phyloP scores from a whole-genome alignment of 2,329 filamentous ascomycete species.

The Arthrobotrys pseudoclavata region DNA sequence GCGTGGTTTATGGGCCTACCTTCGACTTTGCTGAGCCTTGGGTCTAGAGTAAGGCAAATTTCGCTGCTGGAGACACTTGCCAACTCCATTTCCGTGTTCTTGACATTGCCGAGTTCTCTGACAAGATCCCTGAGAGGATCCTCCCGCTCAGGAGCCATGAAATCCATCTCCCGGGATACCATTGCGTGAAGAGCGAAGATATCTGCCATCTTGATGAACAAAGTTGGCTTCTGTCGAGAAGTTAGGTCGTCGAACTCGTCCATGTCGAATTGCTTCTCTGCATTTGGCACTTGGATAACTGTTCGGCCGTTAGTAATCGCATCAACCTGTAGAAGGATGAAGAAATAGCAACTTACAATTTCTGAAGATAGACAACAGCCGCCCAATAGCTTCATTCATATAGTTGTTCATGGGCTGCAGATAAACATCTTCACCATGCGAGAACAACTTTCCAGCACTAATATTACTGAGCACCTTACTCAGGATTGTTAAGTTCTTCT shows the following conservation, averaged over 20 bases:
- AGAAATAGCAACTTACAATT: constrained; percentile 38
- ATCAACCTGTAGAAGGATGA: neutral
- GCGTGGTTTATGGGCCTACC: constrained; percentile 66
- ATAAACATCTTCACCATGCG: constrained; percentile 91
- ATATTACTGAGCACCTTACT: constrained; percentile 92
- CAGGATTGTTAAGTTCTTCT: constrained; percentile 90
- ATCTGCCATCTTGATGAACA: constrained; percentile 99
- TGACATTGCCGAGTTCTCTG: constrained; percentile 92
- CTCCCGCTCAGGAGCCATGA: constrained; percentile 83
- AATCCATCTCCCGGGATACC: constrained; percentile 81
- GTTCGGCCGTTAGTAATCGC: constrained; percentile 65
- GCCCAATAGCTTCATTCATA: constrained; percentile 84
- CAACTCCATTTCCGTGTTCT: constrained; percentile 96
- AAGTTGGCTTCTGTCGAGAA: constrained; percentile 92
- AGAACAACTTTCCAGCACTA: constrained; percentile 85
- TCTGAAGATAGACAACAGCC: constrained; percentile 76
- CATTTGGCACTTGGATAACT: constrained; percentile 86
- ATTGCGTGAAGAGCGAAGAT: constrained; percentile 96
- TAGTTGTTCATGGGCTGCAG: constrained; percentile 95
- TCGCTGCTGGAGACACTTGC: constrained; percentile 86
- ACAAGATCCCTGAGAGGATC: constrained; percentile 92
- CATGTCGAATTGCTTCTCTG: constrained; percentile 94
- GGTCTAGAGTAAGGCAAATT: constrained; percentile 89
- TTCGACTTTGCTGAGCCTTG: constrained; percentile 88
- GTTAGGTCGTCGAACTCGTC: constrained; percentile 99